phyloP scores from a whole-genome alignment of 805 yeast genomes.

The Kodamaea laetipori region DNA sequence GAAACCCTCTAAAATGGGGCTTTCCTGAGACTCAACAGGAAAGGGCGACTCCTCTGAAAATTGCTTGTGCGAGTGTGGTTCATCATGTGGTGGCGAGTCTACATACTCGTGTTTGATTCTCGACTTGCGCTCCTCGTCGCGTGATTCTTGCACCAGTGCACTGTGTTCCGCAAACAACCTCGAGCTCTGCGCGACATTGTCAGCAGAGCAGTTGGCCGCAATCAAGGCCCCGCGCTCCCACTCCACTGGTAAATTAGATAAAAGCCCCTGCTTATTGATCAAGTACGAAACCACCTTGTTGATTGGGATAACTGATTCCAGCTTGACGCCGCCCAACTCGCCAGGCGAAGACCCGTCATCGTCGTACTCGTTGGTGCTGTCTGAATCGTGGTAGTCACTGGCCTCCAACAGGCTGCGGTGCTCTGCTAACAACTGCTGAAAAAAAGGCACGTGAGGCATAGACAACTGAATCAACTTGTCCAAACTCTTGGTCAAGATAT shows the following conservation, averaged over 20 bases:
- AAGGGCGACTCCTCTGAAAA: conserved; percentile 9
- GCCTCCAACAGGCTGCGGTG: conserved; percentile 9
- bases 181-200: conserved; percentile 28
- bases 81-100: too few relatives aligned
- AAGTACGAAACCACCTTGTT: conserved; percentile 50
- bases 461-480: conserved; percentile 37
- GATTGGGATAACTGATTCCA: conserved; percentile 37
- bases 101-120: neutral
- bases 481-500: conserved; percentile 52
- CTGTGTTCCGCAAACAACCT: conserved; percentile 38
- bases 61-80: neutral
- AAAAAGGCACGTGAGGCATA: conserved; percentile 26
- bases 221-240: conserved; percentile 48
- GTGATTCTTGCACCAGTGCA: conserved; percentile 10
- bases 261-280: conserved; percentile 41
- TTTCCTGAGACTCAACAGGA: conserved; percentile 4
- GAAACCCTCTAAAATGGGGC: conserved; percentile 14
- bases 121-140: conserved; percentile 11
- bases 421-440: conserved; percentile 13
- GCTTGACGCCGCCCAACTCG: conserved; percentile 1
- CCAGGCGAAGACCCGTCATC: conserved; percentile 3
- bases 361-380: conserved; percentile 7
- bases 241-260: conserved; percentile 42
- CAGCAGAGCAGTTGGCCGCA: conserved; percentile 37
- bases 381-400: conserved; percentile 6